Evolutionary conservation across 2,329 filamentous ascomycete species (phyloP), one percentile per base, ranked within the genome.

Genomic region (Madurella fahalii): DNA sequence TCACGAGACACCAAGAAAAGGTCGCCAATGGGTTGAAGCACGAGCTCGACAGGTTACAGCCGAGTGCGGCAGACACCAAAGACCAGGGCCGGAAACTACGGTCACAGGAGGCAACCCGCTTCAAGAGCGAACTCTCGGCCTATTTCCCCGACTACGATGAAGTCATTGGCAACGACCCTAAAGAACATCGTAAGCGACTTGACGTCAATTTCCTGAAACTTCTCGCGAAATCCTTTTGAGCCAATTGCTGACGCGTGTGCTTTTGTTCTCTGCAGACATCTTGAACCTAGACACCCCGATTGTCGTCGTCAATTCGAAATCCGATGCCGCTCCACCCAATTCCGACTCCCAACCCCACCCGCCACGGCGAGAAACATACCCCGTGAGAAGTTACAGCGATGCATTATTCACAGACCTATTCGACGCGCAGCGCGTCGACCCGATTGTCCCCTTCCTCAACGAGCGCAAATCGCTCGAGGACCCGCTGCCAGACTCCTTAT

Each of bases 131-230:
- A 67, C 79, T 97, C 58, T 86, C 91, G 39, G 82, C 84, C 46
- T 97, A 96, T 73, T 96, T 97, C 67, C 85, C 89, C 50, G 92
- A 95, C 66, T 97, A 96, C 71, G 92, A 96, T 71, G 90, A 95
- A 68, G 83, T 96, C 62, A 90, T 97, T 72, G 91, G 89, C 58
- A 89, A 95, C 67, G 86, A 90, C 59, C 83, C 85, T 40, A 87
- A 87, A 64, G 86, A 92, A 71, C 78, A 86, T 63, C 86, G 91
- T 92, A 80, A 69, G 82, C 77, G 8, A 1, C 42, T 12, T 15
- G 11, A 31, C n/a, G 2, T 13, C 32, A 25, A n/a, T 46, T 34
- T 45, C 17, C n/a, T n/a, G 16, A 52, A 37, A 25, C 32, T 25
- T 48, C 43, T 53, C 45, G 52, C 52, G 54, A 60, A 64, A 34